A percentile compares a stretch with the other conserved stretches of the same genome.
phyloP scores from a whole-genome alignment of 108 stramenopile species.

The Craspedostauros australis region DNA sequence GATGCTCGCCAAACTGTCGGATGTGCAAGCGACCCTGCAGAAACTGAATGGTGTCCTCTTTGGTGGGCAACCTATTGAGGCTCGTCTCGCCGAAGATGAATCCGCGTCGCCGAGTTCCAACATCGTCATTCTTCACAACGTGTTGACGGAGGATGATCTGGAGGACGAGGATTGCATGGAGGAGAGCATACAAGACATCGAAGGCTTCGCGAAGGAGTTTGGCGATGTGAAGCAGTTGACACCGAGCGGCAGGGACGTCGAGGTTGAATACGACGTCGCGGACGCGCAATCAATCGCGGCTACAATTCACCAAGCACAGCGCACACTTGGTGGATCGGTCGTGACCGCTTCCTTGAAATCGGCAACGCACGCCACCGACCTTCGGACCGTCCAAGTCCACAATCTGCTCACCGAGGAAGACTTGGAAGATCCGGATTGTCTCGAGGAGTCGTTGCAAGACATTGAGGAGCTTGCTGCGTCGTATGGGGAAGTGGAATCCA shows the following conservation, averaged over 20 bases:
- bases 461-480: constrained; percentile 38
- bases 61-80: constrained; percentile 36
- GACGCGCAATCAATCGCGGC: background rate
- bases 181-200: constrained; percentile 61
- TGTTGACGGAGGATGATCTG: constrained; percentile 62
- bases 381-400: constrained; percentile 37
- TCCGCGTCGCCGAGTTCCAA: background rate
- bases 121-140: constrained; percentile 47
- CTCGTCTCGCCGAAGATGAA: background rate
- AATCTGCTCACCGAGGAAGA: constrained; percentile 69
- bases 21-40: constrained; percentile 28
- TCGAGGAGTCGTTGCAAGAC: constrained; percentile 63
- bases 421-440: constrained; percentile 65
- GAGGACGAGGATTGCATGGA: constrained; percentile 71
- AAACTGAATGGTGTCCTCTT: constrained; percentile 48
- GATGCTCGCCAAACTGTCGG: constrained; percentile 1
- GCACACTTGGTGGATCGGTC: too few relatives aligned
- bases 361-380: too few relatives aligned
- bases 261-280: constrained; percentile 20
- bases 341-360: too few relatives aligned
- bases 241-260: too few relatives aligned
- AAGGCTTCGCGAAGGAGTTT: constrained; percentile 40
- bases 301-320: too few relatives aligned
- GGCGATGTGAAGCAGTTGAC: too few relatives aligned
- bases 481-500: constrained; percentile 46